Conservation (phyloP, 768 basidiomycete species). For the Boletus vermiculosoides region DNA sequence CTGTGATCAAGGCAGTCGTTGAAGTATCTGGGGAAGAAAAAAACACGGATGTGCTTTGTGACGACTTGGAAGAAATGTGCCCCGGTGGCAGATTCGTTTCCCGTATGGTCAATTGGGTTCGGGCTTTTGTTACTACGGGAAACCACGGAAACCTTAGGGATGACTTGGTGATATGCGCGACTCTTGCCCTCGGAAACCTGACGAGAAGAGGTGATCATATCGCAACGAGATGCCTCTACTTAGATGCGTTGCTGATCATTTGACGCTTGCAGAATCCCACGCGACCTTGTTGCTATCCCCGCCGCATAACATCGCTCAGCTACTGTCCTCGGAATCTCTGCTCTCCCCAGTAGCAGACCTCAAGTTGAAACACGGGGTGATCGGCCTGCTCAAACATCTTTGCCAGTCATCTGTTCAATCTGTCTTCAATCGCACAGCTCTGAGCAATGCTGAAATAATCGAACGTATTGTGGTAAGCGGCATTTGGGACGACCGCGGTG, state of each 20-base stretch:
- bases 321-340: constrained; percentile 56
- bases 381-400: constrained; percentile 86
- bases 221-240: background rate
- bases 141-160: constrained; percentile 44
- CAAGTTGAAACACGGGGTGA: constrained; percentile 85
- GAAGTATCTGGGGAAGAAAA: constrained; percentile 82
- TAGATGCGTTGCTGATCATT: constrained; percentile 8
- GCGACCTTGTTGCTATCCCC: constrained; percentile 61
- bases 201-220: constrained; percentile 60
- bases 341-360: constrained; percentile 60
- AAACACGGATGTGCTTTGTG: constrained; percentile 78
- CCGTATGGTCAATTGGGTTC: constrained; percentile 77
- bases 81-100: constrained; percentile 73
- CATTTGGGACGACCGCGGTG: constrained; percentile 69
- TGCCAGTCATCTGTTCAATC: constrained; percentile 66
- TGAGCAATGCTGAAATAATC: constrained; percentile 65
- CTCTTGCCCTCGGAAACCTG: constrained; percentile 79
- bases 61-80: constrained; percentile 49
- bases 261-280: constrained; percentile 47
- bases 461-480: constrained; percentile 58
- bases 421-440: constrained; percentile 51
- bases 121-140: constrained; percentile 46
- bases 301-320: constrained; percentile 60
- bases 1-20: constrained; percentile 81
- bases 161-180: constrained; percentile 82